Percentiles rank a stretch among this genome's conserved stretches.
These are phyloP conservation scores for Avena insularis DNA, from an alignment of 176 grass and related monocot genomes.

Conservation along the genomic window DNA sequence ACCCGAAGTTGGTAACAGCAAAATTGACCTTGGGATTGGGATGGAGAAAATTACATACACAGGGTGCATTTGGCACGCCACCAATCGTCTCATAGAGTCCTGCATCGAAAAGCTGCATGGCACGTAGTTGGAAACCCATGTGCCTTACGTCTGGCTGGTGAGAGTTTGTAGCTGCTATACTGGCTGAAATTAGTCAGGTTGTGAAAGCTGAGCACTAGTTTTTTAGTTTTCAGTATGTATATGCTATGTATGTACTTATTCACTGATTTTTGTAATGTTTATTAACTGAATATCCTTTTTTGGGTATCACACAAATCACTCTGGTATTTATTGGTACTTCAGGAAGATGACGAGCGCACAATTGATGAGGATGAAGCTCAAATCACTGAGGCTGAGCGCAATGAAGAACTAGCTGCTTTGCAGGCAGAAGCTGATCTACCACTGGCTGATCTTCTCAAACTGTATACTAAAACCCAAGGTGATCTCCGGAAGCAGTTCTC, in stretches of 20 bases:
- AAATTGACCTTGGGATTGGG: not conserved
- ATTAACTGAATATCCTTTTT: not conserved
- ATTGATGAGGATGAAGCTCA: slow-evolving; percentile 96
- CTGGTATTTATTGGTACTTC: slow-evolving; percentile 35
- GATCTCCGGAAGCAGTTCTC: slow-evolving; percentile 36
- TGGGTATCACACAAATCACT: not conserved
- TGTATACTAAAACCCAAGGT: slow-evolving; percentile 57
- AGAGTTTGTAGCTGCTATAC: not conserved
- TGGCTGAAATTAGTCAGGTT: not conserved
- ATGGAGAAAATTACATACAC: not conserved
- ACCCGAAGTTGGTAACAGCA: not conserved
- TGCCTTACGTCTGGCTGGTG: not conserved
- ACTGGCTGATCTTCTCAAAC: slow-evolving; percentile 73
- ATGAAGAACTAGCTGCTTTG: slow-evolving; percentile 83
- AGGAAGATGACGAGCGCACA: slow-evolving; percentile 92
- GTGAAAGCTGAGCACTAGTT: not conserved
- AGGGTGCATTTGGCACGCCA: not conserved
- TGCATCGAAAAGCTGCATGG: not conserved
- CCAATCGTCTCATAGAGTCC: not conserved
- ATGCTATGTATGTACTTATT: not conserved
- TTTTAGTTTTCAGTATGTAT: not conserved
- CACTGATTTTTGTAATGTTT: not conserved
- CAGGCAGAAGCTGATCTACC: slow-evolving; percentile 92
- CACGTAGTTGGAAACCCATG: not conserved
- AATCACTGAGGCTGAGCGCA: slow-evolving; percentile 80